Conservation (phyloP, 257 asterid genomes). For the Plantago major region DNA sequence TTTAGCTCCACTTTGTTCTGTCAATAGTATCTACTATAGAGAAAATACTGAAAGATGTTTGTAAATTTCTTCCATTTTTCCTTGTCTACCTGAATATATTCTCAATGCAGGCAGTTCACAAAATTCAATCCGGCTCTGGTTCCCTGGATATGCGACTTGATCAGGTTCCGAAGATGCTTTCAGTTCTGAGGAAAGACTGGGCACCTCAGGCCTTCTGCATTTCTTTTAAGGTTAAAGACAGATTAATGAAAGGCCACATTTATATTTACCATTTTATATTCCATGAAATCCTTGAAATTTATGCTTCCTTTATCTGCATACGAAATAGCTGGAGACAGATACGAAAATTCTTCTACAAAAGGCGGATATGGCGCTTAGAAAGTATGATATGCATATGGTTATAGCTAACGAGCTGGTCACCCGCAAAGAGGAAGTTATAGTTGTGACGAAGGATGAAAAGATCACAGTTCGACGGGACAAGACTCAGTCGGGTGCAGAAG, state of each 20-base stretch:
- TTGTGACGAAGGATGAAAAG: slow-evolving; percentile 51
- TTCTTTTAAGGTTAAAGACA: slow-evolving; percentile 67
- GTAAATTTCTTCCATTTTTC: no score
- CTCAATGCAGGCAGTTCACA: slow-evolving; percentile 54
- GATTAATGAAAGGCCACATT: background rate
- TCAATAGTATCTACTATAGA: no score
- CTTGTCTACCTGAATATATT: no score
- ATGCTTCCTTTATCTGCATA: slow-evolving; percentile 4
- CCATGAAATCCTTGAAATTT: background rate
- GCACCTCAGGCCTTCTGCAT: slow-evolving; percentile 88
- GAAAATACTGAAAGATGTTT: no score
- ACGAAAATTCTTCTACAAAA: slow-evolving; percentile 65
- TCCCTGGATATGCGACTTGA: slow-evolving; percentile 86
- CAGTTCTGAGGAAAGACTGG: slow-evolving; percentile 78
- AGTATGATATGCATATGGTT: slow-evolving; percentile 78
- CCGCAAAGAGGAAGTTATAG: slow-evolving; percentile 84
- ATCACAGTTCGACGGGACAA: slow-evolving; percentile 52
- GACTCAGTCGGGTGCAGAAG: slow-evolving; percentile 47
- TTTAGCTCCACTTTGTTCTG: no score
- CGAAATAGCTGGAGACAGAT: slow-evolving; percentile 73
- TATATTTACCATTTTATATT: background rate
- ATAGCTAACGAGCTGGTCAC: slow-evolving; percentile 89
- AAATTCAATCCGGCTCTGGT: slow-evolving; percentile 84
- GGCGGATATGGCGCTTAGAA: slow-evolving; percentile 69
- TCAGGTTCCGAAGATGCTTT: slow-evolving; percentile 92